Evolutionary conservation across 1,284 basidiomycete species (phyloP).

Genomic region (Marasmius fiardii): DNA sequence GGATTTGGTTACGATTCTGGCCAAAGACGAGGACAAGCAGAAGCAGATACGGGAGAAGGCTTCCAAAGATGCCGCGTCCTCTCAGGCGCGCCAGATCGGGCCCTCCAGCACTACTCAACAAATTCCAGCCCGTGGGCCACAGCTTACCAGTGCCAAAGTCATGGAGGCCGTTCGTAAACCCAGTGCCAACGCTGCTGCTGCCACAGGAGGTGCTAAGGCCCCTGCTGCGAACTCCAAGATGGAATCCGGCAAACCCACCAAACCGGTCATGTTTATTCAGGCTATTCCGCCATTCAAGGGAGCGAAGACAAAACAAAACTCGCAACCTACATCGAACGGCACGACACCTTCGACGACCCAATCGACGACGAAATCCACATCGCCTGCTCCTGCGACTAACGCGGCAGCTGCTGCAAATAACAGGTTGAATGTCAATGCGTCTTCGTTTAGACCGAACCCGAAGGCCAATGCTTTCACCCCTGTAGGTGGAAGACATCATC

Average conservation of each 20-base stretch:
- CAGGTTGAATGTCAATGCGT: constrained; percentile 71
- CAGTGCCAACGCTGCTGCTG: constrained; percentile 9
- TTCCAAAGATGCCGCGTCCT: constrained; percentile 60
- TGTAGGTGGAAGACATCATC: constrained; percentile 29
- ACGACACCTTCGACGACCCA: constrained; percentile 19
- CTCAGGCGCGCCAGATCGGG: constrained; percentile 66
- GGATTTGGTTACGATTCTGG: constrained; percentile 88
- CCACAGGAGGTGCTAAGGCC: constrained; percentile 29
- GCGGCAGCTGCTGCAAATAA: constrained; percentile 42
- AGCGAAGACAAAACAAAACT: constrained; percentile 23
- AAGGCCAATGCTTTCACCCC: constrained; percentile 78
- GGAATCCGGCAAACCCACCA: constrained; percentile 31
- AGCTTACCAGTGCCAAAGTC: constrained; percentile 9
- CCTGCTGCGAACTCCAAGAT: constrained; percentile 33
- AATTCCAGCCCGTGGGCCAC: constrained; percentile 23
- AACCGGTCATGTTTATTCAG: constrained; percentile 73
- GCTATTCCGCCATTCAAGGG: constrained; percentile 92
- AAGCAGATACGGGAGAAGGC: constrained; percentile 79
- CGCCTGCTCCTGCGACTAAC: constrained; percentile 30
- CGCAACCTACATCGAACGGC: constrained; percentile 26
- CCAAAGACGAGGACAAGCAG: constrained; percentile 89
- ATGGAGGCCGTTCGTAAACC: constrained; percentile 13
- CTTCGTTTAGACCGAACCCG: constrained; percentile 80
- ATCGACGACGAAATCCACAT: constrained; percentile 19
- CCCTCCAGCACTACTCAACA: constrained; percentile 26